Base-by-base conservation (phyloP, 2,329 filamentous ascomycete genomes). In the Penicillium decumbens region DNA sequence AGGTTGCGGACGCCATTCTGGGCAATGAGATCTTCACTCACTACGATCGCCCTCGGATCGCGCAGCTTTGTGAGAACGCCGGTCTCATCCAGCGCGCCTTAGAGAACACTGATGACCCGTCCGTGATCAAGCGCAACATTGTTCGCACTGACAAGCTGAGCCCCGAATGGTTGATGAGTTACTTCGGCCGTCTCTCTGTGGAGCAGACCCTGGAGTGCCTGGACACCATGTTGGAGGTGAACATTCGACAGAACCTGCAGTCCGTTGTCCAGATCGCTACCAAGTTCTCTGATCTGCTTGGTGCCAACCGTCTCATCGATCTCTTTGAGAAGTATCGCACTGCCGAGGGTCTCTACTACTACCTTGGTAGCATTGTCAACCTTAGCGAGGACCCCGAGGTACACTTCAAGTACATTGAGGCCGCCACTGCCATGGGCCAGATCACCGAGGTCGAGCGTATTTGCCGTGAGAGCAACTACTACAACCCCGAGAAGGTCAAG, bases 401-500 rank as follows among this genome's bases (percentile, higher is more conserved):
- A 27, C 88, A 93, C 68, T 98, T 96, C 84, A 98, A 98, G 79
- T 98, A 98, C 73, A 95, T 98, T 51, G 92, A 98, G 74, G 90
- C 93, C 48, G 93, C 95, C 28, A 95, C 91, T 23, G 88, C 85
- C 66, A 95, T 95, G 82, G 84, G 86, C 27, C 92, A 98, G 72
- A 83, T 95, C 65, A 91, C 89, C 59, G 93, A 98, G 67, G 93
- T 98, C 18, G 92, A 98, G 79, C 88, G 93, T 47, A 92, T 98
- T 65, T 97, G 92, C 76, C 85, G 95, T 54, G 93, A 98, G 71
- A 95, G 87, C 79, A 90, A 87, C 69, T 80, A 81, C 65, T 92
- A 90, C 74, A 92, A 96, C 70, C 81, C 90, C 0, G 90, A 96
- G 72, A 95, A 95, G 78, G 89, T 96, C 50, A 96, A 96, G 80